A percentile compares a stretch with the other conserved stretches of the same genome.
These are phyloP conservation scores for Groenewaldozyma auringiensis DNA, from an alignment of 1,139 yeast species.

Conservation along the genomic window DNA sequence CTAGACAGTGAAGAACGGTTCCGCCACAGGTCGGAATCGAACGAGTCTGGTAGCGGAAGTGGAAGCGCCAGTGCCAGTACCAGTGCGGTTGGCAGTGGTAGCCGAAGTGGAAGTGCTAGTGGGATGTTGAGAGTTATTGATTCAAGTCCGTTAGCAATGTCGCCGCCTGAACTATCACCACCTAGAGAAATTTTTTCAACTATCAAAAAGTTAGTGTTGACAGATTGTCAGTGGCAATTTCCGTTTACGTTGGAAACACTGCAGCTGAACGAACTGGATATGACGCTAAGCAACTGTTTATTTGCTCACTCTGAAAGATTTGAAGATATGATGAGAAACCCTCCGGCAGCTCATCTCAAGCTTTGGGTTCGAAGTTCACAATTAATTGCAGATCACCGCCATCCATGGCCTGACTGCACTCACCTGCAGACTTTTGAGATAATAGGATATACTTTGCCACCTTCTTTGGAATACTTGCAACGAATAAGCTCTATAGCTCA, in stretches of 20 bases:
- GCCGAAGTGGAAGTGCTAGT: background rate
- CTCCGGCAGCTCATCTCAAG: background rate
- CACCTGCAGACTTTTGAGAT: background rate
- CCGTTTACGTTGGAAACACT: background rate
- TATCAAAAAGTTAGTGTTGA: background rate
- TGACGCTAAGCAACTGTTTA: background rate
- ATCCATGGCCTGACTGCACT: background rate
- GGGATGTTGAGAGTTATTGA: background rate
- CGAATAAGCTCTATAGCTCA: background rate
- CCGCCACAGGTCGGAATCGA: background rate
- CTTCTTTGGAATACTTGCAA: background rate
- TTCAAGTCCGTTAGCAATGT: background rate
- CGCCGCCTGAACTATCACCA: background rate
- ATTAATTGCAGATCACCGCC: background rate
- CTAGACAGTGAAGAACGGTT: background rate
- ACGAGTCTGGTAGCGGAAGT: background rate
- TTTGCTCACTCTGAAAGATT: slow-evolving; percentile 2
- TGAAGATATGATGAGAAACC: slow-evolving; percentile 1
- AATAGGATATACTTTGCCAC: background rate
- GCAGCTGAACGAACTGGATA: background rate
- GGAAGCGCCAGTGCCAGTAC: background rate
- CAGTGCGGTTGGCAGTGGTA: background rate
- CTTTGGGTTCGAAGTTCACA: background rate
- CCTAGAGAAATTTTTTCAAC: background rate
- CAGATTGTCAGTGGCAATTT: background rate